phyloP scores from a whole-genome alignment of 352 stramenopile genomes.

The Globisporangium paddicum region DNA sequence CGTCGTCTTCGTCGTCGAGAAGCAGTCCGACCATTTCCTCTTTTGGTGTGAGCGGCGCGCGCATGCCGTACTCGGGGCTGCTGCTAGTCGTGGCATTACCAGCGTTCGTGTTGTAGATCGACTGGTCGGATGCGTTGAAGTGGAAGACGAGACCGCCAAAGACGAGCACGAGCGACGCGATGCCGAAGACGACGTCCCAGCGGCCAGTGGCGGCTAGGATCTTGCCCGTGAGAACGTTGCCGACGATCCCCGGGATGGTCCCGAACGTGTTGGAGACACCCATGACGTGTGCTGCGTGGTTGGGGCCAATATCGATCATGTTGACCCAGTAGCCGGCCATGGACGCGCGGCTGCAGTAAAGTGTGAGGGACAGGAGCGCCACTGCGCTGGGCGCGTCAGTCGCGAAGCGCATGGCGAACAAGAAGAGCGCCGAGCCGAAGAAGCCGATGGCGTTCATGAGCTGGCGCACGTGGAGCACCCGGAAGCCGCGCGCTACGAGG shows the following conservation, averaged over 20 bases:
- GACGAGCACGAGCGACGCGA: slow-evolving; percentile 64
- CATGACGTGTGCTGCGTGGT: slow-evolving; percentile 83
- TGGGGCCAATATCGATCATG: slow-evolving; percentile 85
- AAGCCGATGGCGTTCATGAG: slow-evolving; percentile 75
- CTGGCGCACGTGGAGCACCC: slow-evolving; percentile 73
- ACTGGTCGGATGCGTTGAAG: slow-evolving; percentile 68
- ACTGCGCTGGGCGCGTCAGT: slow-evolving; percentile 47
- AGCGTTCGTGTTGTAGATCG: slow-evolving; percentile 39
- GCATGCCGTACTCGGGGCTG: slow-evolving; percentile 27
- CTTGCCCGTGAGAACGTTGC: slow-evolving; percentile 79
- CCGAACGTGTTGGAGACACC: slow-evolving; percentile 84
- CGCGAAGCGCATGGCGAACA: slow-evolving; percentile 70
- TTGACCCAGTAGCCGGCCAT: slow-evolving; percentile 87
- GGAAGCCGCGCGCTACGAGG: slow-evolving; percentile 56
- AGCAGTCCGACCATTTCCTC: slow-evolving; percentile 57
- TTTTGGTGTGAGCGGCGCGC: slow-evolving; percentile 23
- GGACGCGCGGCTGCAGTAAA: slow-evolving; percentile 71
- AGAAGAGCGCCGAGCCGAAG: slow-evolving; percentile 61
- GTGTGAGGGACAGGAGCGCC: slow-evolving; percentile 61
- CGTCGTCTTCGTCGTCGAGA: slow-evolving; percentile 23
- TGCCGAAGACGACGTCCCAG: slow-evolving; percentile 84
- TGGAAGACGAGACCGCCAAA: slow-evolving; percentile 76
- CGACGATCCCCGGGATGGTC: slow-evolving; percentile 80
- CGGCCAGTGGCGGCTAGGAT: slow-evolving; percentile 66
- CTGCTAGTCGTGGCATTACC: slow-evolving; percentile 18